phyloP scores from a whole-genome alignment of 2,329 filamentous ascomycete genomes.

The Talaromyces sp. region DNA sequence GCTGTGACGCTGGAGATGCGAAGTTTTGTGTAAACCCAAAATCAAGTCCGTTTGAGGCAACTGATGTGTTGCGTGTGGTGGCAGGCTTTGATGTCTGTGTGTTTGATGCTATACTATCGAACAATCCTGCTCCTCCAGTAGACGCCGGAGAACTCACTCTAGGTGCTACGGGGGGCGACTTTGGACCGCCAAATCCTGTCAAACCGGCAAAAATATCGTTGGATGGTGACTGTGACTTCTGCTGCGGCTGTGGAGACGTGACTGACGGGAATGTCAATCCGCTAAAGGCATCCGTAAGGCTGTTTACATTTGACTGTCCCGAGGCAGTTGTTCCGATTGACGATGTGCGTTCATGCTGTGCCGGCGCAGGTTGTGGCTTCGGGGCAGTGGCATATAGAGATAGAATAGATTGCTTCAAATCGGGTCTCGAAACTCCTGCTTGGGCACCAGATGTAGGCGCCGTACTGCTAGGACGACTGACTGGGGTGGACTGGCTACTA shows the following conservation, averaged over 20 bases:
- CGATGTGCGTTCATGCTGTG: conserved; percentile 56
- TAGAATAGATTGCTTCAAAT: conserved; percentile 94
- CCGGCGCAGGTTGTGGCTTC: conserved; percentile 62
- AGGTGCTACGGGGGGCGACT: conserved; percentile 44
- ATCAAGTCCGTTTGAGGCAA: conserved; percentile 58
- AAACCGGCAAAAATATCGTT: conserved; percentile 63
- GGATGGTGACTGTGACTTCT: conserved; percentile 46
- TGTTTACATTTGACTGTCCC: conserved; percentile 50
- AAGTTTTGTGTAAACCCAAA: conserved; percentile 65
- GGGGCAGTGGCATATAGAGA: conserved; percentile 87
- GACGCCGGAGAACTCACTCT: conserved; percentile 50
- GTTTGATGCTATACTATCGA: conserved; percentile 67
- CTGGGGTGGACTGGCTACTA: conserved; percentile 64
- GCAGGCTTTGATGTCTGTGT: conserved; percentile 50
- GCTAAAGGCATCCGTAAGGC: conserved; percentile 78
- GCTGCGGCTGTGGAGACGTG: conserved; percentile 33
- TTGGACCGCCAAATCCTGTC: conserved; percentile 51
- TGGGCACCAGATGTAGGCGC: conserved; percentile 58
- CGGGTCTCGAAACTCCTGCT: conserved; percentile 71
- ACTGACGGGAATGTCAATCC: conserved; percentile 60
- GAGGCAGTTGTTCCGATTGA: conserved; percentile 68
- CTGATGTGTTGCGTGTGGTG: conserved; percentile 46
- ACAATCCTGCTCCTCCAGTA: conserved; percentile 71
- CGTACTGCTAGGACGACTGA: conserved; percentile 74
- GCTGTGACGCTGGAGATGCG: conserved; percentile 36